Percentiles rank a stretch among this genome's conserved stretches.
Conservation (phyloP, 2,329 filamentous ascomycete genomes). For the Aspergillus felis region DNA sequence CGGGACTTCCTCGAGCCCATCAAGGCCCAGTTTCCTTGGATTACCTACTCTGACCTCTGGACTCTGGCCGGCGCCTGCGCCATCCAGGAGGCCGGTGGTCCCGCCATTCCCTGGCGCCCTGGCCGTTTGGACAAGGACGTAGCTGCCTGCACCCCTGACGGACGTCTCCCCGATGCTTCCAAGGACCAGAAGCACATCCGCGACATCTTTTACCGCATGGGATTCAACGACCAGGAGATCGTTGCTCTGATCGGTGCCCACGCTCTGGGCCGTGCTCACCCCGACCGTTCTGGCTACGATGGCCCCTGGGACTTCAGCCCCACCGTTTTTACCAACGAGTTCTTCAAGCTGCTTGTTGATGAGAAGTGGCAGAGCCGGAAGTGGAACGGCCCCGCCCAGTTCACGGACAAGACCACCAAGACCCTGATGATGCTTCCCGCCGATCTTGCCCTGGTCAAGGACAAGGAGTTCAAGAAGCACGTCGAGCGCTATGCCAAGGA, state of each 20-base stretch:
- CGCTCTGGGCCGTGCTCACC: slow-evolving; percentile 84
- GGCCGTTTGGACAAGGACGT: slow-evolving; percentile 78
- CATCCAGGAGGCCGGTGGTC: slow-evolving; percentile 93
- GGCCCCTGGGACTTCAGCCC: slow-evolving; percentile 93
- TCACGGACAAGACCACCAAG: slow-evolving; percentile 83
- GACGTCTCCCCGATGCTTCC: slow-evolving; percentile 77
- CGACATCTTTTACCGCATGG: slow-evolving; percentile 93
- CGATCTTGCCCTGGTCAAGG: slow-evolving; percentile 80
- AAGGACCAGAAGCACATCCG: slow-evolving; percentile 80
- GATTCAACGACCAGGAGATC: slow-evolving; percentile 95
- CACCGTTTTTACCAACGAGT: slow-evolving; percentile 91
- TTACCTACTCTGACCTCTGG: slow-evolving; percentile 95
- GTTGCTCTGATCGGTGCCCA: slow-evolving; percentile 84
- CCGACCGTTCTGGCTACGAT: slow-evolving; percentile 79
- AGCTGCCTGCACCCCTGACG: slow-evolving; percentile 85
- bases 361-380: slow-evolving; percentile 92
- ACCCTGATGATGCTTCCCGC: slow-evolving; percentile 95
- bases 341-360: slow-evolving; percentile 78
- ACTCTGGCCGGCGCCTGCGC: slow-evolving; percentile 80
- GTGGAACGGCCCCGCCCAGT: slow-evolving; percentile 90
- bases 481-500: slow-evolving; percentile 90
- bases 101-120: slow-evolving; percentile 80
- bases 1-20: slow-evolving; percentile 91
- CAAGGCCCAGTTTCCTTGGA: slow-evolving; percentile 90
- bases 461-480: slow-evolving; percentile 76